Evolutionary conservation across 2,329 filamentous ascomycete genomes (phyloP), one percentile per base, ranked within the genome.

Genomic region (Fusarium duplospermum): DNA sequence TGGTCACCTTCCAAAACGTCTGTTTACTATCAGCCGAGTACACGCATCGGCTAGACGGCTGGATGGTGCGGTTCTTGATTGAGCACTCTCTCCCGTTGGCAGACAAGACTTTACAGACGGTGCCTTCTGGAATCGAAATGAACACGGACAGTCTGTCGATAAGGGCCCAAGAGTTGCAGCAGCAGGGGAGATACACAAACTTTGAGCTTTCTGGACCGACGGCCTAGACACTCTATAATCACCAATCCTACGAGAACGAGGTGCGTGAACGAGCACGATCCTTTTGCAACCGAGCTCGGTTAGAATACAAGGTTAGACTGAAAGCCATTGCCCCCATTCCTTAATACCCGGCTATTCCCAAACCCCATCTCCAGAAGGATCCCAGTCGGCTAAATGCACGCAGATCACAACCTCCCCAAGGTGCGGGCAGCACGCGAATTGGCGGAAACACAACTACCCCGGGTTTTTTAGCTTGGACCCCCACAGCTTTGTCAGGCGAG

Each of bases 41-140:
- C 10, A 71, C 72, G 1, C 72, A 75, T 18, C 36, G 54, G 27
- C 6, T 76, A 4, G 74, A 76, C 11, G 66, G 71, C 4, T 76
- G 74, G 72, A 76, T 76, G 72, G 22, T 76, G 1, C 36, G 71
- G 6, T 75, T 74, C 13, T 57, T 75, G 6, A 60, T 76, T 11
- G 66, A 75, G 33, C 54, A 75, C 36, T 73, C 72, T 3, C 62
- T 67, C 6, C 59, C 78, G 1, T 27, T 58, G 16, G 33, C 33
- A 14, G 54, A 35, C 33, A 24, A 36, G 10, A 24, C 33, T 6
- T 38, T 58, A 18, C 54, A 58, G 9, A 36, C 33, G 0, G 31
- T 58, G 10, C 54, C 54, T 4, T 58, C 33, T n/a, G 54, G 54
- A 24, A 58, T 58, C 10, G 33, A 58, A 13, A 58, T 58, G 54